A percentile compares a stretch with the other conserved stretches of the same genome.
Conservation (phyloP, 2,329 filamentous ascomycete species). For the Trichoderma endophyticum region DNA sequence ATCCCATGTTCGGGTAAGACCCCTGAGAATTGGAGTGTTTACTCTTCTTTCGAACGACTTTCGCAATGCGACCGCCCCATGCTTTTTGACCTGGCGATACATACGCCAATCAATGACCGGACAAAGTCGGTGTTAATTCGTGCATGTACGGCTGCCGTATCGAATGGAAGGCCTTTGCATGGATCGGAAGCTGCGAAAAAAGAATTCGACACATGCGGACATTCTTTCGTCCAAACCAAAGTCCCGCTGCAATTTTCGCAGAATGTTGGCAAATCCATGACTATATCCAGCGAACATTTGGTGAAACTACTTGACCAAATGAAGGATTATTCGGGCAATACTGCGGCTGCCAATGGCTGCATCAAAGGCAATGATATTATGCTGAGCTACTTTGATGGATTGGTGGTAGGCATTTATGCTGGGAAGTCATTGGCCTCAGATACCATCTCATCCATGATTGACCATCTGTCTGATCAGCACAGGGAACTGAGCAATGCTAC, state of each 20-base stretch:
- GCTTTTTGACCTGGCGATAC: conserved; percentile 4
- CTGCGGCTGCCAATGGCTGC: neutral
- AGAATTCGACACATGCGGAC: neutral
- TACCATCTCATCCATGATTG: conserved; percentile 1
- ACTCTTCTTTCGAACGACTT: neutral
- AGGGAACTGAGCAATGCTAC: neutral
- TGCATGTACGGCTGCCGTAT: neutral
- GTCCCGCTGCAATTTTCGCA: neutral
- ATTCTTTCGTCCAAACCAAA: neutral
- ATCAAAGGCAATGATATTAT: neutral
- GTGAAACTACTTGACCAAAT: neutral
- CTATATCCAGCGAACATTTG: neutral
- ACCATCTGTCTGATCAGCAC: neutral
- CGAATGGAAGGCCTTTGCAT: neutral
- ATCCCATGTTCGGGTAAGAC: neutral
- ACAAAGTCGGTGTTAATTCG: conserved; percentile 2
- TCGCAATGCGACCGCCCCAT: conserved; percentile 4
- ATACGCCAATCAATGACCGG: neutral
- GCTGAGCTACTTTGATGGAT: neutral
- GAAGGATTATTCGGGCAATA: neutral
- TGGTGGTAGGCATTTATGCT: neutral
- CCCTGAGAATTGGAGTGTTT: conserved; percentile 2
- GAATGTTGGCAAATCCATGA: neutral
- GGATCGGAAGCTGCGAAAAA: neutral
- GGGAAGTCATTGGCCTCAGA: neutral